Evolutionary conservation across 2,329 filamentous ascomycete species (phyloP), one percentile per base, ranked within the genome.

Genomic region (Penicillium hesseltinei): DNA sequence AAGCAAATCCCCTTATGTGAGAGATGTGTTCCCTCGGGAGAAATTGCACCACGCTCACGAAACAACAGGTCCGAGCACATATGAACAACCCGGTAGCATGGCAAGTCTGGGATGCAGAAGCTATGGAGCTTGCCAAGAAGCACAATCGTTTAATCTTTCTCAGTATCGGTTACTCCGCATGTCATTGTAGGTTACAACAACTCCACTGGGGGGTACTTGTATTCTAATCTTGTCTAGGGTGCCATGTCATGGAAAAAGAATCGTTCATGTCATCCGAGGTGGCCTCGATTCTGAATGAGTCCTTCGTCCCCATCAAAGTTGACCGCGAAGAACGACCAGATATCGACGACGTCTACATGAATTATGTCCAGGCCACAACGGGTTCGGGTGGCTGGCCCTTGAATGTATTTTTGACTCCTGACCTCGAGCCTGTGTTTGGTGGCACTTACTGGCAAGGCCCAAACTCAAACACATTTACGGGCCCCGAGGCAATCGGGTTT

Each of bases 291-390:
- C 82, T 99, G 36, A 99, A 97, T 78, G 81, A 88, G 59, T 84
- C 86, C 56, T 99, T 97, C 73, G 86, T 99, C 44, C 93, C 94
- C 4, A 87, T 97, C 72, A 89, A 97, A 67, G 85, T 97, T 69
- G 94, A 99, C 75, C 86, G 92, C 59, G 94, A 99, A 75, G 91
- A 96, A 75, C 87, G 93, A 27, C 93, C 93, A 9, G 92, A 97
- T 71, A 86, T 97, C 62, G 94, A 99, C 71, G 87, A 90, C 60
- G 92, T 97, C 63, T 97, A 97, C 74, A 97, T 97, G 91, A 96
- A 96, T 78, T 99, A 96, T 74, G 88, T 96, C 40, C 92, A 97
- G 73, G 93, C 93, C 1, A 93, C 94, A 11, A 96, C 89, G 57
- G 92, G 90, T 21, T 88, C 85, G 2, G 93, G 92, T 10, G 94